Evolutionary conservation across 2,329 filamentous ascomycete species (phyloP), one percentile per base, ranked within the genome.

Genomic region (Corynespora cassiicola): DNA sequence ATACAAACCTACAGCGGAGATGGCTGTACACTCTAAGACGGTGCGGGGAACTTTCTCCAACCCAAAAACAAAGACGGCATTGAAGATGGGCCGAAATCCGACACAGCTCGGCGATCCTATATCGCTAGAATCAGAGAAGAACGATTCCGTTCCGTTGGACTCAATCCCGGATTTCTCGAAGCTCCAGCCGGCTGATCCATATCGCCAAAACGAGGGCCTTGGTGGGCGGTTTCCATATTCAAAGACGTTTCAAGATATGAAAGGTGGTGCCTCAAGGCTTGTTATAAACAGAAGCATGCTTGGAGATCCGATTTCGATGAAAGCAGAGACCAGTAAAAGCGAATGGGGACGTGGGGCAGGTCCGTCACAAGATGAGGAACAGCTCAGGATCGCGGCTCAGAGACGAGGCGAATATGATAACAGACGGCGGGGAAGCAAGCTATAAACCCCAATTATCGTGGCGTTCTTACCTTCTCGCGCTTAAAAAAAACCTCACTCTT

Each of bases 11-110:
- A 20, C n/a, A 19, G 8, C 20, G 11, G 14, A 30, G 14, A 37
- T 31, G 22, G 24, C 18, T 7, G 24, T 29, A 24, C 53, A 60
- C 31, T 66, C 61, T 31, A 49, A 52, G 32, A 62, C 58, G 20
- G 59, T 64, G 35, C 60, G 58, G 36, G 59, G 61, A 29, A 66
- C 61, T 1, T 39, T 65, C n/a, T 47, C 45, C 6, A 59, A 63
- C 35, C 56, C 17, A 60, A 60, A 28, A 62, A 54, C n/a, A 34
- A 52, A 42, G 43, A 46, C 29, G 47, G 52, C 12, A 52, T 50
- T 7, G 42, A 45, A 9, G 52, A 47, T 17, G 28, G 30, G 31
- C 11, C 45, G 36, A 14, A 37, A 36, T 2, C 45, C 45, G n/a
- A 40, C 56, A 12, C 36, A 39, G 16, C 43, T 63, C 3, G 54